A percentile compares a stretch with the other conserved stretches of the same genome.
phyloP scores from a whole-genome alignment of 306 rosid genomes.

The Citrullus colocynthis region DNA sequence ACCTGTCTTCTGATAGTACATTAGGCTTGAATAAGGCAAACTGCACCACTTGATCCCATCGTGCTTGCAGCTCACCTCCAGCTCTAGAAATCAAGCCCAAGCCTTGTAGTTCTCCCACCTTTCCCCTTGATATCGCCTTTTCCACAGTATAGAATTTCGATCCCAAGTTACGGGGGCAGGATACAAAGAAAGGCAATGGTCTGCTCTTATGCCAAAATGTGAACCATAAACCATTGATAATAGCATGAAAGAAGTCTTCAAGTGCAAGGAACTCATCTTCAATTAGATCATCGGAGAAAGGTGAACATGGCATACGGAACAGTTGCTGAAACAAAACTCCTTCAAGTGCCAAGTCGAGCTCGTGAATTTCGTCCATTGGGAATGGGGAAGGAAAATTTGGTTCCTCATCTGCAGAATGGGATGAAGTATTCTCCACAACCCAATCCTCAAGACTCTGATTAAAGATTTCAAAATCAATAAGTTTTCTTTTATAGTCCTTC shows the following conservation, averaged over 20 bases:
- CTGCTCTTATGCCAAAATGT: slow-evolving; percentile 87
- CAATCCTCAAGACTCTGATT: slow-evolving; percentile 52
- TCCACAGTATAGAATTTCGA: slow-evolving; percentile 66
- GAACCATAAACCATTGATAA: slow-evolving; percentile 74
- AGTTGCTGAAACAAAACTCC: slow-evolving; percentile 81
- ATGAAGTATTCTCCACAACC: slow-evolving; percentile 50
- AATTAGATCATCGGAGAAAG: slow-evolving; percentile 26
- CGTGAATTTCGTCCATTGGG: slow-evolving; percentile 51
- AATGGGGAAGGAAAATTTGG: slow-evolving; percentile 50
- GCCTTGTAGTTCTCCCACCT: slow-evolving; percentile 54
- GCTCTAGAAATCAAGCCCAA: slow-evolving; percentile 57
- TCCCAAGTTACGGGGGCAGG: slow-evolving; percentile 63
- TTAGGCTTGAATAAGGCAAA: slow-evolving; percentile 59
- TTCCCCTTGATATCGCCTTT: slow-evolving; percentile 67
- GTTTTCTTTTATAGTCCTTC: slow-evolving; percentile 61
- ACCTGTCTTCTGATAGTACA: slow-evolving; percentile 36
- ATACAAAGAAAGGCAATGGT: slow-evolving; percentile 55
- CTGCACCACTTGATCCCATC: slow-evolving; percentile 76
- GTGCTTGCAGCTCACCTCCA: slow-evolving; percentile 34
- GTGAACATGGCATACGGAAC: slow-evolving; percentile 56
- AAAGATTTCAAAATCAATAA: slow-evolving; percentile 52
- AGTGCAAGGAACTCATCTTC: slow-evolving; percentile 73
- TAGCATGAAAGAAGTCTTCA: slow-evolving; percentile 75
- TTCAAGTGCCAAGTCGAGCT: slow-evolving; percentile 82
- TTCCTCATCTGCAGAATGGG: slow-evolving; percentile 34